These are phyloP conservation scores for Solanum hybrid DNA, from an alignment of 305 asterid genomes.

Conservation along the genomic window DNA sequence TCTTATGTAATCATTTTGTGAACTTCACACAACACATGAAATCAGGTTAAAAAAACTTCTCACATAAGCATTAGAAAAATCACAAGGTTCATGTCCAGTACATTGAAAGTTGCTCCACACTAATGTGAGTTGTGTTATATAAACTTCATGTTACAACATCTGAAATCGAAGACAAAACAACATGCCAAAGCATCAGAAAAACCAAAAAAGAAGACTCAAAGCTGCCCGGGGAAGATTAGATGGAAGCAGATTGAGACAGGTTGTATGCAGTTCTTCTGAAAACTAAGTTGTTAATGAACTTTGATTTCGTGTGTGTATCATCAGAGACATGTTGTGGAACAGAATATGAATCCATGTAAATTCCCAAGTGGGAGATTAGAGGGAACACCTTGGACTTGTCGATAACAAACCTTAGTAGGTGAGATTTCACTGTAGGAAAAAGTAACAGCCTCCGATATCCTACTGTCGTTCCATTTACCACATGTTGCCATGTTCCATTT, in stretches of 20 bases:
- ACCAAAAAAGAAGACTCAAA: background rate
- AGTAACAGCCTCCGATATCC: slow-evolving; percentile 69
- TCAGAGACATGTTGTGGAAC: slow-evolving; percentile 11
- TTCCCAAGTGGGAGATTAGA: slow-evolving; percentile 53
- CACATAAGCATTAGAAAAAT: background rate
- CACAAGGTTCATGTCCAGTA: background rate
- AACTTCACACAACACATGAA: background rate
- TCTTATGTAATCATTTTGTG: background rate
- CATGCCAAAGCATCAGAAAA: background rate
- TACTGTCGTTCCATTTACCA: slow-evolving; percentile 56
- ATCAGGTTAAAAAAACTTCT: background rate
- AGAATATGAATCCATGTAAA: slow-evolving; percentile 59
- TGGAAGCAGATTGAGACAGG: slow-evolving; percentile 12
- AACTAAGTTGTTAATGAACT: slow-evolving; percentile 22
- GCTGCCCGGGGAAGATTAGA: background rate
- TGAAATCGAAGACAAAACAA: background rate
- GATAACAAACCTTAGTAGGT: slow-evolving; percentile 41
- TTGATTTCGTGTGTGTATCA: slow-evolving; percentile 4
- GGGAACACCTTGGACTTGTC: slow-evolving; percentile 51
- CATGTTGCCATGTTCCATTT: slow-evolving; percentile 46
- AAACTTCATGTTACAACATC: background rate
- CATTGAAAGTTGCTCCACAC: background rate
- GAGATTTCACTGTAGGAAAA: slow-evolving; percentile 39
- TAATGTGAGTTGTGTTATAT: background rate
- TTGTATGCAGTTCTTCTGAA: slow-evolving; percentile 12